Evolutionary conservation across 495 filamentous ascomycete genomes (phyloP).

Genomic region (Symbiotaphrina buchneri): DNA sequence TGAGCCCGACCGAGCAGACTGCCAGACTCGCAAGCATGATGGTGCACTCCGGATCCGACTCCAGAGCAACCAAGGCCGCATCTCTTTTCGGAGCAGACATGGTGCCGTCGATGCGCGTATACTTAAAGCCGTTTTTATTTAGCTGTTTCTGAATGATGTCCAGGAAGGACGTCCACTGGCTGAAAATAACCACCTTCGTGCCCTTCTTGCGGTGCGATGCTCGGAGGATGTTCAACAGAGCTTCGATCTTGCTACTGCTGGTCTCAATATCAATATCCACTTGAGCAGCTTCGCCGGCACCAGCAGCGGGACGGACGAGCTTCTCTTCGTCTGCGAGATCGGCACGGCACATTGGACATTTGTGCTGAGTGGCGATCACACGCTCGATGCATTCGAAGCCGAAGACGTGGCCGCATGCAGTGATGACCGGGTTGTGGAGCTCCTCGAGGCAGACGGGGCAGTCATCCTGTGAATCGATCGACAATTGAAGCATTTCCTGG

Average conservation of each 20-base stretch:
- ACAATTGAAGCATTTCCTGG: no score
- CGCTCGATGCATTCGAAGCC: no score
- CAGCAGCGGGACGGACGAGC: conserved; percentile 37
- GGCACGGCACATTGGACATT: conserved; percentile 77
- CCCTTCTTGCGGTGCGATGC: conserved; percentile 41
- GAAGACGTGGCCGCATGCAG: no score
- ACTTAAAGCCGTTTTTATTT: conserved; percentile 31
- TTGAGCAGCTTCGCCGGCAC: conserved; percentile 17
- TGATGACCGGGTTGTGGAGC: no score
- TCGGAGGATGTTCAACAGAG: conserved; percentile 54
- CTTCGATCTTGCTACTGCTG: conserved; percentile 67
- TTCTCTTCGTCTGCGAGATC: conserved; percentile 31
- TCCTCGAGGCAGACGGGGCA: no score
- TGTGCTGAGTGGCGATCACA: no score
- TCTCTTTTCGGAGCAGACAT: conserved; percentile 51
- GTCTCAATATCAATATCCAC: conserved; percentile 33
- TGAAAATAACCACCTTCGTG: conserved; percentile 78
- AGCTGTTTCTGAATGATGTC: conserved; percentile 57
- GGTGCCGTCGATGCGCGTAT: conserved; percentile 62
- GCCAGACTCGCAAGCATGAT: conserved; percentile 67
- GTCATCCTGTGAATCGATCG: no score
- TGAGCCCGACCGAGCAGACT: conserved; percentile 74
- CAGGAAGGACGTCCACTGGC: conserved; percentile 84
- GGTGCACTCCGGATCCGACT: conserved; percentile 40
- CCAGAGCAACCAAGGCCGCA: conserved; percentile 39